Evolutionary conservation across 768 basidiomycete genomes (phyloP), one percentile per base, ranked within the genome.

Genomic region (Lyophyllum semitale): DNA sequence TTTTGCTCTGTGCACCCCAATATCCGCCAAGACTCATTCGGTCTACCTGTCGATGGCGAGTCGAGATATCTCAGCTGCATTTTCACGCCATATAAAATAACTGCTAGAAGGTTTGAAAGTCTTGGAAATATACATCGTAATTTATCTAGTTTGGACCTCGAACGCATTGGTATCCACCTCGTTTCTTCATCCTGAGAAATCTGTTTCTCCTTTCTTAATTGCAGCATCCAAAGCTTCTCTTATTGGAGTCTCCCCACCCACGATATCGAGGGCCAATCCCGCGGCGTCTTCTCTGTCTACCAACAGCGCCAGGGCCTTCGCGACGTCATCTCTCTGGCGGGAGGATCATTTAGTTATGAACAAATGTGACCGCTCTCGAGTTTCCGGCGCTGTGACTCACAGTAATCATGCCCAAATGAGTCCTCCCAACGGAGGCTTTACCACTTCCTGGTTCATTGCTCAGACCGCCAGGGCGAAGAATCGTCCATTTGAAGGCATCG

Each of bases 401-500:
- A 0, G 80, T 77, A 0, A 66, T 64, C n/a, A 61, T 65, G 0
- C 61, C 71, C n/a, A 86, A 40, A 59, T 81, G 81, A 0, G 84
- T 84, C 55, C 71, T 69, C 2, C 88, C 88, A 42, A 88, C 70
- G 30, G 70, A 62, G 0, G 77, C 81, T 30, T 71, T 80, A 1
- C 83, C 84, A 2, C 74, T 77, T 0, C 83, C 82, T 0, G 79
- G 72, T 2, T 75, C 71, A 47, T 85, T 74, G 0, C 67, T 75
- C n/a, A 89, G 60, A 7, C 70, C 70, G n/a, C 83, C 83, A n/a
- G 88, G 87, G 8, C 87, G 82, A 29, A 89, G 67, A 33, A 89
- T 85, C 2, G 83, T 83, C 83, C 82, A 89, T 49, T 82, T 77
- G 72, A 89, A 85, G 0, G 77, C 67, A 18, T 77, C 77, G 22